phyloP scores from a whole-genome alignment of 371 early-diverging fungal species.

The Circinella minor region DNA sequence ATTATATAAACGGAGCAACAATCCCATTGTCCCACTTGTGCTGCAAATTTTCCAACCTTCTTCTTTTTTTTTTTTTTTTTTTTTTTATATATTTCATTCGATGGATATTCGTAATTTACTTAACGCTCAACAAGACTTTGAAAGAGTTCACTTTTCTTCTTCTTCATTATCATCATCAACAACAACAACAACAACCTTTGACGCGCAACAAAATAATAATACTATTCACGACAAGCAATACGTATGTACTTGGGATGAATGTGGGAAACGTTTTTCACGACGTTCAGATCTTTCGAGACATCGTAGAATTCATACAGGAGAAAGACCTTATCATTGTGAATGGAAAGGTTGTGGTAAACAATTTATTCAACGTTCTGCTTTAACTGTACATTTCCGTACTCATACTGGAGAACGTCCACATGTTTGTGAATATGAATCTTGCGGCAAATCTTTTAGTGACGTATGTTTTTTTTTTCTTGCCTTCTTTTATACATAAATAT shows the following conservation, averaged over 20 bases:
- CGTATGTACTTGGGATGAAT: slow-evolving; percentile 66
- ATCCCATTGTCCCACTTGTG: slow-evolving; percentile 16
- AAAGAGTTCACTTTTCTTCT: background rate
- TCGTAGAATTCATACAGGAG: slow-evolving; percentile 75
- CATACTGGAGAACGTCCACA: slow-evolving; percentile 82
- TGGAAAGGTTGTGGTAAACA: slow-evolving; percentile 70
- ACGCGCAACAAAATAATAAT: slow-evolving; percentile 15
- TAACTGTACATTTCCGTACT: slow-evolving; percentile 77
- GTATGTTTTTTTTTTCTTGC: slow-evolving; percentile 44
- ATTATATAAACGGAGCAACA: slow-evolving; percentile 24
- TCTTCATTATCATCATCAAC: background rate
- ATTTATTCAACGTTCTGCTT: slow-evolving; percentile 78
- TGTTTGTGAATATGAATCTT: slow-evolving; percentile 63
- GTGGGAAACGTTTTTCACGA: slow-evolving; percentile 79
- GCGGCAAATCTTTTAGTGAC: slow-evolving; percentile 66
- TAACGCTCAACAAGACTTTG: slow-evolving; percentile 30
- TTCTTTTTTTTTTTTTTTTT: slow-evolving; percentile 19
- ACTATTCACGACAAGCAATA: slow-evolving; percentile 51
- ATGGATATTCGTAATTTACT: slow-evolving; percentile 57
- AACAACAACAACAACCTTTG: slow-evolving; percentile 3
- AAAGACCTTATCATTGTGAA: slow-evolving; percentile 68
- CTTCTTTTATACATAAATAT: too few species aligned
- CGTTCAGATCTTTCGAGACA: slow-evolving; percentile 80
- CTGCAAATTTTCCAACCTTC: slow-evolving; percentile 2
- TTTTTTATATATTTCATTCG: slow-evolving; percentile 7